Conservation (phyloP, 495 filamentous ascomycete genomes). For the Aspergillus nanangensis region DNA sequence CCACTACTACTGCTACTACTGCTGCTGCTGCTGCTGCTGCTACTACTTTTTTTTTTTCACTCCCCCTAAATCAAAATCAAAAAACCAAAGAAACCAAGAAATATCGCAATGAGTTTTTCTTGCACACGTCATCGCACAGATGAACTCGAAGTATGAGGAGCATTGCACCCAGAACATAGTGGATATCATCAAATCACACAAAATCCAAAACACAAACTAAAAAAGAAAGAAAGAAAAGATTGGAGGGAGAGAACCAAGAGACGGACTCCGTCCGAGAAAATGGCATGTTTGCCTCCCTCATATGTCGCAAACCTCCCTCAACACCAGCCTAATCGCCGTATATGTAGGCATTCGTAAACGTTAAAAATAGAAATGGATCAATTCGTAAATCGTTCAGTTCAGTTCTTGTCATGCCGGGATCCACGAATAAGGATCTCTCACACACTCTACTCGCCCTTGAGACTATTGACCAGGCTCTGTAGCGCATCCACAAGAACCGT, state of each 20-base stretch:
- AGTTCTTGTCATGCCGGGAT: too few species aligned
- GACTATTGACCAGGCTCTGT: slow-evolving; percentile 35
- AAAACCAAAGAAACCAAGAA: neutral
- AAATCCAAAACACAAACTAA: slow-evolving; percentile 15
- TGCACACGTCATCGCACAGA: too few species aligned
- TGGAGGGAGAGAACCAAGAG: slow-evolving; percentile 11
- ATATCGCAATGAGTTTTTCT: neutral
- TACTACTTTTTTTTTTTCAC: slow-evolving; percentile 5
- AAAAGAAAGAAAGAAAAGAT: slow-evolving; percentile 16
- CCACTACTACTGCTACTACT: too few species aligned
- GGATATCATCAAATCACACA: slow-evolving; percentile 21
- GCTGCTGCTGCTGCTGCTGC: too few species aligned
- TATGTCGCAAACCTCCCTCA: slow-evolving; percentile 7
- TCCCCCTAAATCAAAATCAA: neutral
- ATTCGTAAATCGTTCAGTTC: slow-evolving; percentile 17
- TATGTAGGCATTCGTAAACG: slow-evolving; percentile 11
- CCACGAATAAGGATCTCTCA: too few species aligned
- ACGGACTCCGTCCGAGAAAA: too few species aligned
- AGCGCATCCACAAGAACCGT: slow-evolving; percentile 42
- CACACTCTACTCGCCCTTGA: slow-evolving; percentile 36
- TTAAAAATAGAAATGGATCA: slow-evolving; percentile 18
- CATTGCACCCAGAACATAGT: slow-evolving; percentile 18
- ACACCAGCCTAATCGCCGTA: slow-evolving; percentile 11
- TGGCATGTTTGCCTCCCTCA: too few species aligned
- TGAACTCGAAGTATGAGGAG: too few species aligned